Conservation (phyloP, 2,329 filamentous ascomycete species). For the Claviceps capensis region DNA sequence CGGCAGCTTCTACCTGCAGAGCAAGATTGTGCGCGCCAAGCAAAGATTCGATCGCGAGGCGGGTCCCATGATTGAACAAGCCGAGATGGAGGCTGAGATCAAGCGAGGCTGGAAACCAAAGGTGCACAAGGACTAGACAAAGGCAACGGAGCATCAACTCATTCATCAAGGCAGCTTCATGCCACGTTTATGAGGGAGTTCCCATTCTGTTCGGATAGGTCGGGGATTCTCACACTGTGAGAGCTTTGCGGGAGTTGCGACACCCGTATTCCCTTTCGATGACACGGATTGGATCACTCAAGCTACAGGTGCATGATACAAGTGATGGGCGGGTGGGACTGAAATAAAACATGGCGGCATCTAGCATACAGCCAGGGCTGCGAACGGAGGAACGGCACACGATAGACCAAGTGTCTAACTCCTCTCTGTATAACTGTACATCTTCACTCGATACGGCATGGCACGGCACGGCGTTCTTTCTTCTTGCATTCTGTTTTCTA, state of each 20-base stretch:
- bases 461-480: constrained; percentile 31
- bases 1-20: constrained; percentile 95
- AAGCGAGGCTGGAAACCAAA: constrained; percentile 89
- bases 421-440: constrained; percentile 27
- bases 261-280: not conserved
- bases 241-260: not conserved
- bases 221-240: not conserved
- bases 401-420: not conserved
- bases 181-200: not conserved
- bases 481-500: not conserved
- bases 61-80: constrained; percentile 54
- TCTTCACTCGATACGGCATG: constrained; percentile 42
- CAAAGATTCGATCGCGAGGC: constrained; percentile 87
- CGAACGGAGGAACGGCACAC: not conserved
- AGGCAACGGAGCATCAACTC: not conserved
- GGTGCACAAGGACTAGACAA: constrained; percentile 72
- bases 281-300: not conserved
- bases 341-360: not conserved
- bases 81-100: constrained; percentile 61
- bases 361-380: not conserved
- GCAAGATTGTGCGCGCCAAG: constrained; percentile 82
- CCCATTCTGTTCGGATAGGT: not conserved
- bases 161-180: not conserved
- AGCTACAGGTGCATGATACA: not conserved
- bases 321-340: not conserved